These are phyloP conservation scores for Odontarrhena argentea DNA, from an alignment of 345 rosid species.

Conservation along the genomic window DNA sequence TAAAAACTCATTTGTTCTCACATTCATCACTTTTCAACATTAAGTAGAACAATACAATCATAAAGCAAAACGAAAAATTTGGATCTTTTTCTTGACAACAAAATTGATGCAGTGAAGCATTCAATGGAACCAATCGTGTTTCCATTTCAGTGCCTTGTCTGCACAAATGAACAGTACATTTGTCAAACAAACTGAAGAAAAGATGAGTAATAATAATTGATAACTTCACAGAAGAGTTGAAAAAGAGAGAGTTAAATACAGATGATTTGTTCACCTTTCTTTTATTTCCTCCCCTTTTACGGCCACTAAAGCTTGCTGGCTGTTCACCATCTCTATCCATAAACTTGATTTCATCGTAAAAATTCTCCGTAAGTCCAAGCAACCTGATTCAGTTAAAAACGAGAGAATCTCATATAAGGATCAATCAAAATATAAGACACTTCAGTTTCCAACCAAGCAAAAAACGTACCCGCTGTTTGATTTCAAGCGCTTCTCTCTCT, in stretches of 20 bases:
- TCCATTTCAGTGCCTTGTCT: conserved; percentile 37
- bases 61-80: not conserved
- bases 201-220: not conserved
- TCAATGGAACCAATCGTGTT: conserved; percentile 11
- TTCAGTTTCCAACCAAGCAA: conserved; percentile 3
- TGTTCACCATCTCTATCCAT: conserved; percentile 49
- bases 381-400: conserved; percentile 55
- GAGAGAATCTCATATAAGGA: conserved; percentile 2
- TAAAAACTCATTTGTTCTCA: not conserved
- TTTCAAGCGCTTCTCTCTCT: conserved; percentile 67
- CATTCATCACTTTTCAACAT: conserved; percentile 12
- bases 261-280: conserved; percentile 54
- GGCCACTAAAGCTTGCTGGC: conserved; percentile 33
- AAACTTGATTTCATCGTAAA: conserved; percentile 66
- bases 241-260: not conserved
- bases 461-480: conserved; percentile 76
- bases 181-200: conserved; percentile 18
- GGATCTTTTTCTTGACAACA: conserved; percentile 8
- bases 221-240: not conserved
- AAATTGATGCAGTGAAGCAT: conserved; percentile 23
- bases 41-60: conserved; percentile 16
- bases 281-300: conserved; percentile 54
- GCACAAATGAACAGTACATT: conserved; percentile 25
- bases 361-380: conserved; percentile 68
- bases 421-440: conserved; percentile 24